Evolutionary conservation across 352 stramenopile genomes (phyloP).

Genomic region (Globisporangium nagaii): DNA sequence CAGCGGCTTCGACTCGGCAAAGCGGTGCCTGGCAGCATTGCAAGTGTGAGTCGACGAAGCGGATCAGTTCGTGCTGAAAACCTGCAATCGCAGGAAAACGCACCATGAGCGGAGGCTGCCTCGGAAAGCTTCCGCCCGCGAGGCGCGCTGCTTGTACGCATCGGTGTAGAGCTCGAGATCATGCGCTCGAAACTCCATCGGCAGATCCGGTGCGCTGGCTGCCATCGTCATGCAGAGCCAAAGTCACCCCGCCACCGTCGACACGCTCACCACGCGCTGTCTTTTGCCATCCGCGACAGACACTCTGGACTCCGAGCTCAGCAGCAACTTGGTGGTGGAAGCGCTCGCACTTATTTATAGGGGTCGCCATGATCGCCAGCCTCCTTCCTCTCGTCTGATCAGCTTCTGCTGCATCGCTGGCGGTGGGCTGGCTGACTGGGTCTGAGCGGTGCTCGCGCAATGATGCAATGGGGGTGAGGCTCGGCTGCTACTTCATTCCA

Average conservation of each 20-base stretch:
- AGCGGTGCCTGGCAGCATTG: slow-evolving; percentile 25
- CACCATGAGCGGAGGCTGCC: slow-evolving; percentile 22
- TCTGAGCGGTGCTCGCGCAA: neutral
- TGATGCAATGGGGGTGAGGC: neutral
- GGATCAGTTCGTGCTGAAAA: too few relatives aligned
- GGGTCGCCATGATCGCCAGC: neutral
- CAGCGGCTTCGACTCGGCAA: slow-evolving; percentile 23
- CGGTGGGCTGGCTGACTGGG: too few relatives aligned
- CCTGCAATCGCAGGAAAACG: neutral
- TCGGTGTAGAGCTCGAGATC: slow-evolving; percentile 36
- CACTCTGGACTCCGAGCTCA: too few relatives aligned
- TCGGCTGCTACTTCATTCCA: neutral
- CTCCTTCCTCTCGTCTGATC: slow-evolving; percentile 2
- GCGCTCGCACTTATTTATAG: slow-evolving; percentile 8
- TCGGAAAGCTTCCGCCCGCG: slow-evolving; percentile 9
- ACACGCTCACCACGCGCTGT: too few relatives aligned
- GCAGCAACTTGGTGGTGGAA: too few relatives aligned
- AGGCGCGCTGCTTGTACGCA: slow-evolving; percentile 21
- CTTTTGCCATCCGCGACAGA: too few relatives aligned
- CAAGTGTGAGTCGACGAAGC: too few relatives aligned
- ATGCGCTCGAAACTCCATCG: slow-evolving; percentile 14
- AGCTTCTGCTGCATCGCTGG: too few relatives aligned
- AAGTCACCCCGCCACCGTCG: too few relatives aligned
- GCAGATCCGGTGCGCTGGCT: too few relatives aligned
- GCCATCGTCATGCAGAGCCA: neutral